Evolutionary conservation across 495 filamentous ascomycete species (phyloP), one percentile per base, ranked within the genome.

Genomic region (Neurospora sp.): DNA sequence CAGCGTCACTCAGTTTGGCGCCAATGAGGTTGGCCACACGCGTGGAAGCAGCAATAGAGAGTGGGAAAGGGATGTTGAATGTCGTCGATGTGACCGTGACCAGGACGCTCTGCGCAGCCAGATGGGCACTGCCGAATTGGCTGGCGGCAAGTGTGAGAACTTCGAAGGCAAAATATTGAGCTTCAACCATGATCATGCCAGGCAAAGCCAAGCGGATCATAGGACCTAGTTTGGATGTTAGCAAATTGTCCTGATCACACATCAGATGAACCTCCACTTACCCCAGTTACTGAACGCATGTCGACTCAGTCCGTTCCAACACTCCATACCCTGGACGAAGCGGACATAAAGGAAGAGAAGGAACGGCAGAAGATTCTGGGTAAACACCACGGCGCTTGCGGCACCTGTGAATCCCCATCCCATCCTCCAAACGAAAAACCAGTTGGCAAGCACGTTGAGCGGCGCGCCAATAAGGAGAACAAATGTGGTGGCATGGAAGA

Each of bases 121-220:
- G 84, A 70, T 88, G 85, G 1, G 86, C 85, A 2, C 88, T 91
- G 40, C 87, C 88, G 69, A 93, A 89, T 73, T 91, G 91, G 31
- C 87, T 87, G 0, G 91, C 87, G 6, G 87, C 85, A 35, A 93
- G 81, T 0, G 91, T 93, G 48, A 93, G 78, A 68, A 93, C 85
- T 76, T 93, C 91, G 72, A 93, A 91, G 5, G 90, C 91, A 8
- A 94, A 87, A 74, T 88, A 93, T 77, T 96, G 93, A 11, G 93
- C 92, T 77, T 94, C 90, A 2, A 97, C 89, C 91, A 95, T 96
- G 61, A 94, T 82, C 74, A 96, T 85, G 7, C 93, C 93, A 0
- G 93, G 93, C 10, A 96, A 79, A 3, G 93, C 92, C 35, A 96
- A 89, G 35, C 86, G 87, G 78, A 96, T 87, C 93, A 94, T 93